phyloP scores from a whole-genome alignment of 148 eudicot genomes.

The Cornus kousa region DNA sequence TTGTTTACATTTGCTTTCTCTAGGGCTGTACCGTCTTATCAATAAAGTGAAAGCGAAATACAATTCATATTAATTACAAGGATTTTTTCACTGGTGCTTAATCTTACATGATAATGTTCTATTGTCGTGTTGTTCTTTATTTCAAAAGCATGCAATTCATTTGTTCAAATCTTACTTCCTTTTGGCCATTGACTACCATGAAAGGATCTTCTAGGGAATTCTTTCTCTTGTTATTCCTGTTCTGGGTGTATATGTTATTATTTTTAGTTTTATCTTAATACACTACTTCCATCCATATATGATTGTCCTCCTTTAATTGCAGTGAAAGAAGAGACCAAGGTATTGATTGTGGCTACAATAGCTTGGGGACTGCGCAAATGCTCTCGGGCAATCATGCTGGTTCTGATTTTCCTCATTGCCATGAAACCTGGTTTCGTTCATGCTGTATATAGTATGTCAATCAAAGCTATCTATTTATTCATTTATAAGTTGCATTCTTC shows the following conservation, averaged over 20 bases:
- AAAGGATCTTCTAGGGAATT: background rate
- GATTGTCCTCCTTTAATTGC: constrained; percentile 25
- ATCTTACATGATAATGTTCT: background rate
- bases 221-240: background rate
- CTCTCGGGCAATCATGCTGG: constrained; percentile 81
- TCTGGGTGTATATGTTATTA: background rate
- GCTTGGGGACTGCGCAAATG: constrained; percentile 97
- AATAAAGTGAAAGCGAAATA: background rate
- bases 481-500: background rate
- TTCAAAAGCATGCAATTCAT: background rate
- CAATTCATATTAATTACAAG: no score
- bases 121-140: background rate
- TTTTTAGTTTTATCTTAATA: background rate
- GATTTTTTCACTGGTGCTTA: background rate
- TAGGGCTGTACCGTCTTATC: background rate
- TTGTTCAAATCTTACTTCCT: constrained; percentile 1
- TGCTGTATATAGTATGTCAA: constrained; percentile 78
- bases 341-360: constrained; percentile 93
- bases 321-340: constrained; percentile 90
- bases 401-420: constrained; percentile 86
- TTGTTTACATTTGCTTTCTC: background rate
- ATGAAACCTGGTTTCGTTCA: constrained; percentile 91
- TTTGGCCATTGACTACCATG: constrained; percentile 1
- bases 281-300: background rate
- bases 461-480: background rate